phyloP scores from a whole-genome alignment of 306 rosid species.

The Clitoria ternatea region DNA sequence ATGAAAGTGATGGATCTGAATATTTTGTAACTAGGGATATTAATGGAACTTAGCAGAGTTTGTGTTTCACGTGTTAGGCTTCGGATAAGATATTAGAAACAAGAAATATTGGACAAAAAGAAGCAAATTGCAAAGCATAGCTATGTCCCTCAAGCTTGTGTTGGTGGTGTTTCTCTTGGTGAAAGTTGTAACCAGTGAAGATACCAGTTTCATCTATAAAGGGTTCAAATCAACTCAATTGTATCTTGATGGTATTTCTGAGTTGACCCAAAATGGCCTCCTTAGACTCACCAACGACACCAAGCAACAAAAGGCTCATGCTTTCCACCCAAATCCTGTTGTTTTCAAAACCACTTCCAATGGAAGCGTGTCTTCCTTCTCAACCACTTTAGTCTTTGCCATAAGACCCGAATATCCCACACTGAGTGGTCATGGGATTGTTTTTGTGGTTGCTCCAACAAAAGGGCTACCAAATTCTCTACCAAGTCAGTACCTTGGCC shows the following conservation, averaged over 20 bases:
- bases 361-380: conserved; percentile 43
- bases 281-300: conserved; percentile 53
- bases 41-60: too few relatives aligned
- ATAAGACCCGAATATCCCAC: conserved; percentile 29
- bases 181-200: conserved; percentile 24
- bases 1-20: too few relatives aligned
- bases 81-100: background rate
- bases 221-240: conserved; percentile 45
- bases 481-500: conserved; percentile 50
- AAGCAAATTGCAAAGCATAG: background rate
- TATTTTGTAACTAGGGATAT: too few relatives aligned
- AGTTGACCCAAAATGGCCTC: conserved; percentile 37
- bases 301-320: conserved; percentile 46
- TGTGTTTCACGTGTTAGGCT: background rate
- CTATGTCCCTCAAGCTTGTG: conserved; percentile 33
- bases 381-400: conserved; percentile 59
- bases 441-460: conserved; percentile 49
- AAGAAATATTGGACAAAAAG: background rate
- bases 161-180: conserved; percentile 13
- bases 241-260: conserved; percentile 46
- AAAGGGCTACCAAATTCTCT: conserved; percentile 37
- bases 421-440: conserved; percentile 61
- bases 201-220: conserved; percentile 37
- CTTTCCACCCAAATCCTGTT: conserved; percentile 47
- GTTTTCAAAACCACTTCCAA: conserved; percentile 35